Evolutionary conservation across 805 yeast genomes (phyloP).

Genomic region (Lachancea nothofagi): DNA sequence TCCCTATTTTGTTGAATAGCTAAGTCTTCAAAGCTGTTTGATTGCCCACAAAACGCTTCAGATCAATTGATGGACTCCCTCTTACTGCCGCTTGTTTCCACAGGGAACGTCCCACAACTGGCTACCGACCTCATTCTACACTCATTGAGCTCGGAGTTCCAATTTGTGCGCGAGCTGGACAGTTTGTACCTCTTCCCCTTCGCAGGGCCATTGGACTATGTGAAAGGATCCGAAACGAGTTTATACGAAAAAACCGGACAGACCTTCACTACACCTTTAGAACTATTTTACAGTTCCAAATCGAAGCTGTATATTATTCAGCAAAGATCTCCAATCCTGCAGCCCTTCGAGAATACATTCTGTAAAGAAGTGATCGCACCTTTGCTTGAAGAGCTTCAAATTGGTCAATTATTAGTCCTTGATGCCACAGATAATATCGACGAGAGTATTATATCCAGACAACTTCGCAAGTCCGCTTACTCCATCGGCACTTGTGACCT

Average conservation of each 20-base stretch:
- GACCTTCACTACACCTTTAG: conserved; percentile 55
- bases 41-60: background rate
- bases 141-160: conserved; percentile 42
- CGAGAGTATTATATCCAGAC: conserved; percentile 8
- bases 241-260: conserved; percentile 15
- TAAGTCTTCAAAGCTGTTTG: too few relatives aligned
- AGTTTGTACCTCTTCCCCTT: conserved; percentile 69
- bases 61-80: conserved; percentile 36
- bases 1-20: too few relatives aligned
- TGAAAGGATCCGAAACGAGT: conserved; percentile 16
- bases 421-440: conserved; percentile 66
- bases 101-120: conserved; percentile 88
- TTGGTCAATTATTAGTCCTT: conserved; percentile 47
- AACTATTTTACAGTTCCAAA: conserved; percentile 46
- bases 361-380: conserved; percentile 47
- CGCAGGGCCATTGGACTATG: conserved; percentile 67
- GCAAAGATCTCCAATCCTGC: conserved; percentile 79
- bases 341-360: conserved; percentile 50
- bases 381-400: conserved; percentile 38
- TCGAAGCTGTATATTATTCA: conserved; percentile 56
- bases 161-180: conserved; percentile 51
- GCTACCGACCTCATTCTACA: conserved; percentile 67
- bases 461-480: conserved; percentile 6
- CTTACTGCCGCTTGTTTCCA: conserved; percentile 75
- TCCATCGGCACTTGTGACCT: conserved; percentile 26